phyloP scores from a whole-genome alignment of 805 yeast species.

The Saturnispora silvae region DNA sequence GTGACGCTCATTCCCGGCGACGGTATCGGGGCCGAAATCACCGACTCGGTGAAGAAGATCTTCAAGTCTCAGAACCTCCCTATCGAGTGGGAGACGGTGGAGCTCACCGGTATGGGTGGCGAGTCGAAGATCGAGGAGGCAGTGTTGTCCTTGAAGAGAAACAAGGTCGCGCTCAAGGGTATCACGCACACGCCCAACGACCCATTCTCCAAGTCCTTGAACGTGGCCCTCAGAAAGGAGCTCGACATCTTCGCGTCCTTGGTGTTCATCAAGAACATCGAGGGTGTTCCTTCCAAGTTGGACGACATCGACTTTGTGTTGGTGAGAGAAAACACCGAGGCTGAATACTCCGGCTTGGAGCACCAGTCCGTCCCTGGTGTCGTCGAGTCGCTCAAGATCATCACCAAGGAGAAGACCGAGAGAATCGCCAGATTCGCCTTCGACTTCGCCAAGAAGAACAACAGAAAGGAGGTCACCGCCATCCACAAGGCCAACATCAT shows the following conservation, averaged over 20 bases:
- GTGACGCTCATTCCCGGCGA: slow-evolving; percentile 97
- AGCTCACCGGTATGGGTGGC: slow-evolving; percentile 47
- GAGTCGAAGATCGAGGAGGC: slow-evolving; percentile 62
- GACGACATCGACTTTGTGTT: slow-evolving; percentile 84
- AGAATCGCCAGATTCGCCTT: slow-evolving; percentile 96
- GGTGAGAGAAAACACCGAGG: slow-evolving; percentile 98
- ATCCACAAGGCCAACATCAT: slow-evolving; percentile 98
- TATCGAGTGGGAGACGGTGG: slow-evolving; percentile 83
- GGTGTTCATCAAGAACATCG: slow-evolving; percentile 86
- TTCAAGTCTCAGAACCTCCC: slow-evolving; percentile 84
- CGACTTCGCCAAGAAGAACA: slow-evolving; percentile 86
- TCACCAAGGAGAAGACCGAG: slow-evolving; percentile 90
- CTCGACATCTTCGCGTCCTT: slow-evolving; percentile 91
- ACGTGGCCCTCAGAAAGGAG: slow-evolving; percentile 94
- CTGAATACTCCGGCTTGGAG: slow-evolving; percentile 97
- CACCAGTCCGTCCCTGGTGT: slow-evolving; percentile 97
- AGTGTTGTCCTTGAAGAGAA: slow-evolving; percentile 83
- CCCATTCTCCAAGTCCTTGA: slow-evolving; percentile 70
- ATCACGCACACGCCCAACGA: slow-evolving; percentile 84
- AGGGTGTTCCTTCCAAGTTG: slow-evolving; percentile 87
- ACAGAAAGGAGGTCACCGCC: slow-evolving; percentile 88
- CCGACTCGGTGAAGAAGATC: slow-evolving; percentile 85
- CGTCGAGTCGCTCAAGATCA: slow-evolving; percentile 91
- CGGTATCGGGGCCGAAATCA: slow-evolving; percentile 94
- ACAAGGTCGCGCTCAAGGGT: slow-evolving; percentile 95